Evolutionary conservation across 1,284 basidiomycete species (phyloP).

Genomic region (Tilletia walkeri): DNA sequence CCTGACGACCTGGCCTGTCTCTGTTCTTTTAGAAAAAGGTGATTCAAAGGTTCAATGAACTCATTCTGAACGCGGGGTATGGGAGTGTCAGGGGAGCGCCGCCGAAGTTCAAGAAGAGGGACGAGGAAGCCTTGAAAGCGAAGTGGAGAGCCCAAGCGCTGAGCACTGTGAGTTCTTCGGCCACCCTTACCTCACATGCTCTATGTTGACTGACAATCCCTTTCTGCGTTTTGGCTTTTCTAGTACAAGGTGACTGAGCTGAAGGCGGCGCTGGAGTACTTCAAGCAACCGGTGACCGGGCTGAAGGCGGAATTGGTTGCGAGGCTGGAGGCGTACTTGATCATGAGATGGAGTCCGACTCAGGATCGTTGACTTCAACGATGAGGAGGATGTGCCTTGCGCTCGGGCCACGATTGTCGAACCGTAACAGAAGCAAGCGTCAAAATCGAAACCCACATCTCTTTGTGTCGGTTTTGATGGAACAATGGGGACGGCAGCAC

Average conservation of each 20-base stretch:
- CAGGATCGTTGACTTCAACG: too few relatives aligned
- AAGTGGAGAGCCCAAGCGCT: conserved; percentile 16
- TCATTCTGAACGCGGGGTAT: conserved; percentile 56
- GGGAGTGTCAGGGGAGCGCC: conserved; percentile 22
- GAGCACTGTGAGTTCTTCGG: background rate
- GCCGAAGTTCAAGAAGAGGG: conserved; percentile 33
- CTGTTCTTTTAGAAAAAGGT: conserved; percentile 67
- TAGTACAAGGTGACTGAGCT: conserved; percentile 40
- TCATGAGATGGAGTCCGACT: background rate
- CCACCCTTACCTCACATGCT: background rate
- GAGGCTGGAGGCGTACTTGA: conserved; percentile 25
- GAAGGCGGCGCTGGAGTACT: conserved; percentile 38
- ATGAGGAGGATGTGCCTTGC: too few relatives aligned
- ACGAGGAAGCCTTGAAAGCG: conserved; percentile 26
- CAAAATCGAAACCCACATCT: too few relatives aligned
- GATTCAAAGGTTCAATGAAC: conserved; percentile 73
- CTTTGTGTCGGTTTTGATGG: background rate
- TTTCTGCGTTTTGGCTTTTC: background rate
- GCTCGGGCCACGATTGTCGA: too few relatives aligned
- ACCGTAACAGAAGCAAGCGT: too few relatives aligned
- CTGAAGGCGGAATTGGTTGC: conserved; percentile 46
- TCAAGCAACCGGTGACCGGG: conserved; percentile 39
- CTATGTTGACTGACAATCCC: background rate
- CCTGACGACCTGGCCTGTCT: background rate
- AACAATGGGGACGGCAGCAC: too few relatives aligned